Evolutionary conservation across 495 filamentous ascomycete species (phyloP).

Genomic region (Penicillium turbatum): DNA sequence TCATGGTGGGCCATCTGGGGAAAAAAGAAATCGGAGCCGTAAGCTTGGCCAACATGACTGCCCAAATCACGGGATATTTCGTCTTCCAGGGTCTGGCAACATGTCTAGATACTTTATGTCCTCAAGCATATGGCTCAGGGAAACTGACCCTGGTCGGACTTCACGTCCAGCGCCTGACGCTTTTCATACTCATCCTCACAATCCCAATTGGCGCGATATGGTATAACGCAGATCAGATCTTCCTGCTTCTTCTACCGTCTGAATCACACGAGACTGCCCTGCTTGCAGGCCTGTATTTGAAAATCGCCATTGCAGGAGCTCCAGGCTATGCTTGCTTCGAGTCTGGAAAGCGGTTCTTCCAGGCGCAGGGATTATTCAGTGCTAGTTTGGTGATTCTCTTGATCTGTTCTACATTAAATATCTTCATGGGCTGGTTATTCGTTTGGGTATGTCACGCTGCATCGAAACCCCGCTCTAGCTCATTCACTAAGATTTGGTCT

Average conservation of each 20-base stretch:
- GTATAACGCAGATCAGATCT: slow-evolving; percentile 51
- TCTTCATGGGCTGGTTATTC: slow-evolving; percentile 62
- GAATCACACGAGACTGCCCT: slow-evolving; percentile 52
- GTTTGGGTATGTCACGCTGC: slow-evolving; percentile 49
- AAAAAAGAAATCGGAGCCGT: slow-evolving; percentile 61
- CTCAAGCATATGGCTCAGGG: slow-evolving; percentile 70
- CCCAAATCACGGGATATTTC: slow-evolving; percentile 68
- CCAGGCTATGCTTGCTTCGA: slow-evolving; percentile 69
- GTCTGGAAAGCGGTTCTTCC: slow-evolving; percentile 64
- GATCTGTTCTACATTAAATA: slow-evolving; percentile 62
- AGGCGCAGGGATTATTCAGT: slow-evolving; percentile 66
- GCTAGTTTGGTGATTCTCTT: slow-evolving; percentile 64
- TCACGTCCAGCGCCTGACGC: slow-evolving; percentile 66
- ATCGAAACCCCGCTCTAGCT: not conserved
- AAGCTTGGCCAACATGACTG: slow-evolving; percentile 65
- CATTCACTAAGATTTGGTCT: not conserved
- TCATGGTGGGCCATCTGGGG: slow-evolving; percentile 62
- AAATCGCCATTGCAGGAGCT: slow-evolving; percentile 58
- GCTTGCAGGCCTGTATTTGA: slow-evolving; percentile 65
- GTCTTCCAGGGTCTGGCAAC: slow-evolving; percentile 68
- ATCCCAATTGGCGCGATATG: slow-evolving; percentile 61
- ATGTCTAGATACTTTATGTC: slow-evolving; percentile 66
- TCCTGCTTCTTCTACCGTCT: slow-evolving; percentile 53
- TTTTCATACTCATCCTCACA: slow-evolving; percentile 57
- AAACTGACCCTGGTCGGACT: slow-evolving; percentile 64